Evolutionary conservation across 768 basidiomycete species (phyloP), one percentile per base, ranked within the genome.

Genomic region (Dacryopinax spathularia): DNA sequence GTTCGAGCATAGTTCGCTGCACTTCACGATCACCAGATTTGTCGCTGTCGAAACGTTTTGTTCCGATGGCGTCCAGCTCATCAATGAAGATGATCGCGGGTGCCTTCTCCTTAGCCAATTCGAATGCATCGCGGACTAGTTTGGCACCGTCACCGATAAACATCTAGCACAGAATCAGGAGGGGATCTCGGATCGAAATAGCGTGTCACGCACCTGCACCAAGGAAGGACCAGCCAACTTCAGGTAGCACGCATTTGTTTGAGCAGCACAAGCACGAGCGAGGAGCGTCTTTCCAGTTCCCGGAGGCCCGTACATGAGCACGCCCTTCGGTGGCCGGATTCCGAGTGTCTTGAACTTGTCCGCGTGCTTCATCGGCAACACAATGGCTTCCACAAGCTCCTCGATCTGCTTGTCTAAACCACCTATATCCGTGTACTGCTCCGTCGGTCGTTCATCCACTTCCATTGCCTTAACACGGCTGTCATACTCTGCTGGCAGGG

Each of bases 81-180:
- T 98, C 95, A 67, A 97, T 97, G 77, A 97, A 97, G 74, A 98
- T 97, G 74, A 97, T 97, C n/a, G 93, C 89, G 5, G 94, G 94
- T 1, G 93, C 90, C 71, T 98, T 97, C 80, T 96, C 90, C 75
- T 97, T 98, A 18, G 96, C 96, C 48, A 99, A 81, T 48, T 94
- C 93, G 72, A 99, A 98, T 2, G 95, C 95, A 70, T 99, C 96
- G 48, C 96, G 90, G 22, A 99, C 96, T 60, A 99, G 84, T 75
- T 97, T 98, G 62, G 96, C 96, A 71, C 96, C 96, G 74, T 98
- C 96, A 75, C 96, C 96, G 68, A 99, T 99, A 75, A 95, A 99
- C 96, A 98, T 99, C 76, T 77, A 65, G 18, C 41, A 15, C 1
- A 7, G 9, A 15, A 7, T 1, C 34, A 33, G 43, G 6, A 1